Conservation (phyloP, 495 filamentous ascomycete genomes). For the Bombardia bombarda region DNA sequence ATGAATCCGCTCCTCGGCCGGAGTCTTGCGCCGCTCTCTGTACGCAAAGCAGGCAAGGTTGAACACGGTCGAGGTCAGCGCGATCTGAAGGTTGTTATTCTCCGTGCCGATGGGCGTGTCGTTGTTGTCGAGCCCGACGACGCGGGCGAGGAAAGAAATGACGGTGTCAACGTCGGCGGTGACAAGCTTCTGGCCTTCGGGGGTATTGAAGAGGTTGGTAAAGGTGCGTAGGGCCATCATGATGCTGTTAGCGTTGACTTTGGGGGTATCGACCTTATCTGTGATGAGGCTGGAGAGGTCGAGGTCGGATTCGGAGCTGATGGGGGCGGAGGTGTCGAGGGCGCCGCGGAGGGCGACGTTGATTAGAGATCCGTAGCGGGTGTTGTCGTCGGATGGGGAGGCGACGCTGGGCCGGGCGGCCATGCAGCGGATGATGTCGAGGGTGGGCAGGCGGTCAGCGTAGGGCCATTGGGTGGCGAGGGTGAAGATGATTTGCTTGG, state of each 20-base stretch:
- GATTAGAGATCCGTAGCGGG: conserved; percentile 40
- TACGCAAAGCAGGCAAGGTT: conserved; percentile 67
- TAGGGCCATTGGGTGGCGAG: conserved; percentile 71
- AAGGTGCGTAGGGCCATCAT: conserved; percentile 81
- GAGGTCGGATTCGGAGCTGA: conserved; percentile 22
- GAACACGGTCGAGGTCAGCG: conserved; percentile 72
- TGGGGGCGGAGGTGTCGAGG: conserved; percentile 34
- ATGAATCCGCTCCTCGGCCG: conserved; percentile 5
- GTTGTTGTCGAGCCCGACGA: conserved; percentile 41
- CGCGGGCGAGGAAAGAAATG: conserved; percentile 26
- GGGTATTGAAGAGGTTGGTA: conserved; percentile 79
- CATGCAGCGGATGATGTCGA: conserved; percentile 79
- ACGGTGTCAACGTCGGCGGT: conserved; percentile 51
- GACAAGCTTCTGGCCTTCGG: conserved; percentile 57
- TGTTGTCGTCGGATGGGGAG: conserved; percentile 37
- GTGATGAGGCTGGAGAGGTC: conserved; percentile 18
- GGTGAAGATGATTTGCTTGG: conserved; percentile 49
- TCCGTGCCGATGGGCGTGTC: conserved; percentile 39
- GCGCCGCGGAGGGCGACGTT: conserved; percentile 29
- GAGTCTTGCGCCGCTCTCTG: conserved; percentile 13
- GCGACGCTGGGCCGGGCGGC: conserved; percentile 59
- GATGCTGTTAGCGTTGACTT: conserved; percentile 55
- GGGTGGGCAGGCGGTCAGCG: conserved; percentile 65
- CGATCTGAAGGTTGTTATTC: conserved; percentile 79
- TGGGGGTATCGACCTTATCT: conserved; percentile 3